Percentiles rank a stretch among this genome's conserved stretches.
phyloP scores from a whole-genome alignment of 805 yeast genomes.

The Ogataea populi-albae region DNA sequence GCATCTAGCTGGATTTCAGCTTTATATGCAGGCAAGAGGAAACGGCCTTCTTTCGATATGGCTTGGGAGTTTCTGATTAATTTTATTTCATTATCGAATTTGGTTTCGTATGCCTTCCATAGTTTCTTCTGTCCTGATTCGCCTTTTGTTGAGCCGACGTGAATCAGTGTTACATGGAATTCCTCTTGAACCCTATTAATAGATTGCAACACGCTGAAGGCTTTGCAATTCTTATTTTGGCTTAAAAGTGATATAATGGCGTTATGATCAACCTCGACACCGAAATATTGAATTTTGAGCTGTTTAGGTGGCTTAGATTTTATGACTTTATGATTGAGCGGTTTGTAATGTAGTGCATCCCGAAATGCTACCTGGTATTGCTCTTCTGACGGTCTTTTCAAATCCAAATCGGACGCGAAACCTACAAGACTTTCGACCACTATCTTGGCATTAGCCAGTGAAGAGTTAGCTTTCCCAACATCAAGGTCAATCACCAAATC shows the following conservation, averaged over 20 bases:
- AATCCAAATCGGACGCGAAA: conserved; percentile 42
- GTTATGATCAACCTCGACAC: conserved; percentile 34
- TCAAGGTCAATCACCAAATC: conserved; percentile 61
- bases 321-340: conserved; percentile 42
- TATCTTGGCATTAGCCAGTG: conserved; percentile 45
- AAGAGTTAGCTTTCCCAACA: conserved; percentile 40
- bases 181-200: conserved; percentile 43
- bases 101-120: conserved; percentile 20
- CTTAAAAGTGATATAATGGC: conserved; percentile 11
- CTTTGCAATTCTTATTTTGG: conserved; percentile 20
- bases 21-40: conserved; percentile 16
- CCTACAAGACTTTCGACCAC: conserved; percentile 40
- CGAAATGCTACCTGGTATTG: conserved; percentile 46
- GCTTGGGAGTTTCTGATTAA: conserved; percentile 4
- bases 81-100: conserved; percentile 9
- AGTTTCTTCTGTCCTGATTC: conserved; percentile 8
- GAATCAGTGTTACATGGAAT: conserved; percentile 71
- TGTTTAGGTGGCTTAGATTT: conserved; percentile 11
- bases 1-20: conserved; percentile 42
- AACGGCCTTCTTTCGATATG: conserved; percentile 2
- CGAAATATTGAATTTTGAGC: conserved; percentile 43
- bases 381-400: conserved; percentile 38
- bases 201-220: too few relatives aligned
- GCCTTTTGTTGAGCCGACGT: conserved; percentile 29
- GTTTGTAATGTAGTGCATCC: conserved; percentile 52